Evolutionary conservation across 1,284 basidiomycete genomes (phyloP), one percentile per base, ranked within the genome.

Genomic region (Ganoderma resinaceum): DNA sequence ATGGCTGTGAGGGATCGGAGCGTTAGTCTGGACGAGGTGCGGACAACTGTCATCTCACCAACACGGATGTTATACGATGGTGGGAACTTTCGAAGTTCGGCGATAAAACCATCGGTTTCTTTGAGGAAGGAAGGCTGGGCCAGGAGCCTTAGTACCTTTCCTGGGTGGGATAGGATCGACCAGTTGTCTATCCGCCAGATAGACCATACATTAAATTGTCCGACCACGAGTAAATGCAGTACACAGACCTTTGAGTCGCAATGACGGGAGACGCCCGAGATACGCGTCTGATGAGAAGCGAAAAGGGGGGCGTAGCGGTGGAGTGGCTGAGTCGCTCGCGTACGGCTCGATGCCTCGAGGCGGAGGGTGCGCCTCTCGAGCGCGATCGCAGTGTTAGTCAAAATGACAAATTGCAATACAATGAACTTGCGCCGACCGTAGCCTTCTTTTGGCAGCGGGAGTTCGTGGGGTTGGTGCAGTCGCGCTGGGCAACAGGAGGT

Each of bases 351-450:
- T 8, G 55, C 33, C 55, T 37, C 55, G 33, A 58, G 55, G 55
- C 55, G 20, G 8, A n/a, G 55, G n/a, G 33, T 6, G 33, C 31
- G 55, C 18, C 33, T 35, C 31, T 35, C 20, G 33, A n/a, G n/a
- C 33, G 55, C 55, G 55, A 33, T 33, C 33, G 33, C 55, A 58
- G 33, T 35, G 55, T 58, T 37, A 37, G 55, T 33, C 55, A 58
- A 58, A 58, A 58, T 58, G 55, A 58, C 55, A 58, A 58, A 58
- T 58, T 58, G 55, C 33, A 58, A 58, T n/a, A 23, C 33, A 37
- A n/a, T 18, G 55, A n/a, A 37, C 11, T 37, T 37, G 55, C 20
- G 33, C 55, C 33, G 31, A 18, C 16, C 31, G 35, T 57, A 31
- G 20, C 26, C 20, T 35, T 26, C 20, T 20, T 46, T 46, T n/a